Evolutionary conservation across 768 basidiomycete species (phyloP), one percentile per base, ranked within the genome.

Genomic region (Rhodosporidiobolus odoratus): DNA sequence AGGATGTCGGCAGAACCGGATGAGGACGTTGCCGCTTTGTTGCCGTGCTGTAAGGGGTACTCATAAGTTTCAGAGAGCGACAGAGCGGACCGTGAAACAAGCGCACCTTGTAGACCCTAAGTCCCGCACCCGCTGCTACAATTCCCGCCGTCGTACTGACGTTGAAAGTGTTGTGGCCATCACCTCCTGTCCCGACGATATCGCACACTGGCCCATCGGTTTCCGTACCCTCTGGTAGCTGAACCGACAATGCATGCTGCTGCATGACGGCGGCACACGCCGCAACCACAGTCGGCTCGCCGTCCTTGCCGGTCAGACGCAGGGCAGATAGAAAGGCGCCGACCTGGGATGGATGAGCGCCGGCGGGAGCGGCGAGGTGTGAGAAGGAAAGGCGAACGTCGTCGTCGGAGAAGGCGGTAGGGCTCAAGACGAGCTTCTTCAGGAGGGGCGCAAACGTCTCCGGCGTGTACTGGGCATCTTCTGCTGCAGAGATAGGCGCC

Each of bases 121-220:
- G 91, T 9, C 95, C 95, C 12, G 93, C 90, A 21, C 94, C 95
- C 32, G 93, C 92, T 37, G 94, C 95, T 27, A 97, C 90, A 70
- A 99, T 85, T 1, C 86, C 94, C 4, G 95, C 94, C 3, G 91
- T 88, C 1, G 95, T 97, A 78, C 92, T 94, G 62, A 97, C 94
- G 78, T 98, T 97, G 84, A 93, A 97, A 0, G 94, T 88, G 77
- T 97, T 90, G 80, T 93, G 87, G 0, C 93, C 93, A 80, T 97
- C 96, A 12, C 96, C 95, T 17, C 95, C 92, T 0, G 92, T 93
- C 3, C 92, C 92, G 30, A 95, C 92, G 67, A 95, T 91, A 78
- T 94, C 91, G 9, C 82, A 75, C 37, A 77, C 62, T 13, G 75
- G 72, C 25, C 52, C 66, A 17, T 37, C 65, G n/a, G n/a, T n/a